Evolutionary conservation across 768 basidiomycete genomes (phyloP), one percentile per base, ranked within the genome.

Genomic region (Paxillus ammoniavirescens): DNA sequence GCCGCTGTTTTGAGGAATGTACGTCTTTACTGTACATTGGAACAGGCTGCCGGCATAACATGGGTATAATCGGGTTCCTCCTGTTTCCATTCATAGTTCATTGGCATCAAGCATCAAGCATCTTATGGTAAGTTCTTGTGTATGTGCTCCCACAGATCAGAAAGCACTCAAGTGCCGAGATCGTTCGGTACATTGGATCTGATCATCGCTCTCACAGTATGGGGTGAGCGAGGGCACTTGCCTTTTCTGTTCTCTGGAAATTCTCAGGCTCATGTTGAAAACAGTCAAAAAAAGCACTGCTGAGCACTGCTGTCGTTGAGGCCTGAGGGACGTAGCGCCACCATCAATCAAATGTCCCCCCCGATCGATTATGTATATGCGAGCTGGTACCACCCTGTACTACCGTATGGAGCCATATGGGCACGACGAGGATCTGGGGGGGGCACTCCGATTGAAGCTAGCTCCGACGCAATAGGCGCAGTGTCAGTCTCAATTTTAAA

Each of bases 321-420:
- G 21, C 21, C 21, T 21, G 21, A 21, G 21, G 26, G 12, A 43
- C 13, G 1, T 43, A 37, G 44, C 44, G 54, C 54, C 54, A 50
- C 54, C 54, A 47, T 55, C 54, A 55, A 36, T 45, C 17, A 42
- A 18, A 40, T 42, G 36, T 38, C 42, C 23, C 10, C 31, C 17
- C 54, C 26, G 54, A 55, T 55, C 54, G 48, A 55, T 46, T 42
- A 30, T 37, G 28, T 3, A 21, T 21, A 21, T 21, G 21, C 26
- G 18, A 14, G 30, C 43, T 33, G 23, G 26, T 26, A 26, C 26
- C 5, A 26, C 26, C 26, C 5, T 26, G 26, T 2, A 26, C 26
- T 26, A 26, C 26, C 26, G 26, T 26, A 26, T 26, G 26, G 26
- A 26, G 26, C 26, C 26, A 26, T 6, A 26, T 26, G 26, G 26